phyloP scores from a whole-genome alignment of 208 protist species.

The Acanthamoeba sp. region DNA sequence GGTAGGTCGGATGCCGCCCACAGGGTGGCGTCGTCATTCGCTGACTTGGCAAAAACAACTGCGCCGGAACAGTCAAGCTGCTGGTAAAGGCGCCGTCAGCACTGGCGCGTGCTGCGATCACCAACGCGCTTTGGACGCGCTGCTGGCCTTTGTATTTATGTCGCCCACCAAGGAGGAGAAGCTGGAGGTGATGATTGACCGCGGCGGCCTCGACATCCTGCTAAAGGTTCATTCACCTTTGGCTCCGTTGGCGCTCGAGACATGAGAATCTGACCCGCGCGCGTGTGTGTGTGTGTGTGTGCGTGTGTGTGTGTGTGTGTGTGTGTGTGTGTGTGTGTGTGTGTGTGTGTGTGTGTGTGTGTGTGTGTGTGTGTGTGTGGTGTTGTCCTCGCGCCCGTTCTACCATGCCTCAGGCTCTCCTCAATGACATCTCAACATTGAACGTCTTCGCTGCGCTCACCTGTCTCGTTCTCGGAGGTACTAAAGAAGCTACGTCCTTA shows the following conservation, averaged over 20 bases:
- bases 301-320: no score
- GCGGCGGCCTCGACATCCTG: neutral
- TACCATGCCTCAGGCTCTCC: neutral
- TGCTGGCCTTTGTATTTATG: neutral
- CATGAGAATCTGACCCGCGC: no score
- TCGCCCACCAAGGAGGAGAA: neutral
- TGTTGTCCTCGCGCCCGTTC: no score
- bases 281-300: no score
- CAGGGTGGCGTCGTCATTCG: constrained; percentile 16
- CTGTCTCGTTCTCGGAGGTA: neutral
- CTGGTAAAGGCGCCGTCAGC: neutral
- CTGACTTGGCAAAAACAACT: neutral
- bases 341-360: no score
- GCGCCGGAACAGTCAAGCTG: neutral
- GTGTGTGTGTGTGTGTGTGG: no score
- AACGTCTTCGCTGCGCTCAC: neutral
- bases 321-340: no score
- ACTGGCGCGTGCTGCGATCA: neutral
- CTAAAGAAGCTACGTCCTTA: neutral
- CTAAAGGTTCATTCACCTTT: neutral
- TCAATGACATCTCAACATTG: neutral
- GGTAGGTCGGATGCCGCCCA: constrained; percentile 1
- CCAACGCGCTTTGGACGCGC: neutral
- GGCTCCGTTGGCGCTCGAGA: no score
- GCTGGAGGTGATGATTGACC: neutral